Percentiles rank a stretch among this genome's conserved stretches.
Conservation (phyloP, 371 early-diverging fungal species). For the Cokeromyces recurvatus region DNA sequence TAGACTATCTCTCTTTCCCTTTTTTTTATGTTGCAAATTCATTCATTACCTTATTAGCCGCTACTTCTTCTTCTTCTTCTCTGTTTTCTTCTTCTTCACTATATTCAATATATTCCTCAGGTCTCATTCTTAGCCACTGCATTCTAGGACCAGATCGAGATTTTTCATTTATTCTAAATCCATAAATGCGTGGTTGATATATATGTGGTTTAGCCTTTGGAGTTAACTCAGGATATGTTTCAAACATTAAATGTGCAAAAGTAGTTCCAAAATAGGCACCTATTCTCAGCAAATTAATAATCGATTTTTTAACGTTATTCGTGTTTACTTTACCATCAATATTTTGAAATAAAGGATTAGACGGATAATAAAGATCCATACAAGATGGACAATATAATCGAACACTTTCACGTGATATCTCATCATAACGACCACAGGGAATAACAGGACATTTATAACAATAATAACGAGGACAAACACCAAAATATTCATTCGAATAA, state of each 20-base stretch:
- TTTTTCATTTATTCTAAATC: constrained; percentile 70
- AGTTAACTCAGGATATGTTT: constrained; percentile 74
- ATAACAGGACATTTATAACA: constrained; percentile 75
- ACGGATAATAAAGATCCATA: constrained; percentile 84
- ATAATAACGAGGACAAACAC: constrained; percentile 77
- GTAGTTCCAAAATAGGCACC: constrained; percentile 96
- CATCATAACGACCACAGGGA: constrained; percentile 83
- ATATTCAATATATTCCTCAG: constrained; percentile 27
- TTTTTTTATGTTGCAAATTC: too few species aligned
- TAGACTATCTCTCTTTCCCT: too few species aligned
- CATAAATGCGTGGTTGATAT: constrained; percentile 81
- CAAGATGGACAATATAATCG: constrained; percentile 82
- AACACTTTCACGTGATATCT: constrained; percentile 58
- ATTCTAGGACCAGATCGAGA: constrained; percentile 65
- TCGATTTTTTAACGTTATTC: not conserved
- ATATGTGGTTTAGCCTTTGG: constrained; percentile 51
- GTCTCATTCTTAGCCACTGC: constrained; percentile 73
- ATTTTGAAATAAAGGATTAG: constrained; percentile 62
- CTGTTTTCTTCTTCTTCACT: constrained; percentile 30
- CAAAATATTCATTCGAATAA: constrained; percentile 76
- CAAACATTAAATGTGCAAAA: constrained; percentile 89
- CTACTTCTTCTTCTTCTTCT: constrained; percentile 11
- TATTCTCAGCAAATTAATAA: constrained; percentile 6
- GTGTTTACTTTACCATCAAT: constrained; percentile 67
- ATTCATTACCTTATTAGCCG: not conserved